Evolutionary conservation across 768 basidiomycete genomes (phyloP), one percentile per base, ranked within the genome.

Genomic region (Auricularia sp.): DNA sequence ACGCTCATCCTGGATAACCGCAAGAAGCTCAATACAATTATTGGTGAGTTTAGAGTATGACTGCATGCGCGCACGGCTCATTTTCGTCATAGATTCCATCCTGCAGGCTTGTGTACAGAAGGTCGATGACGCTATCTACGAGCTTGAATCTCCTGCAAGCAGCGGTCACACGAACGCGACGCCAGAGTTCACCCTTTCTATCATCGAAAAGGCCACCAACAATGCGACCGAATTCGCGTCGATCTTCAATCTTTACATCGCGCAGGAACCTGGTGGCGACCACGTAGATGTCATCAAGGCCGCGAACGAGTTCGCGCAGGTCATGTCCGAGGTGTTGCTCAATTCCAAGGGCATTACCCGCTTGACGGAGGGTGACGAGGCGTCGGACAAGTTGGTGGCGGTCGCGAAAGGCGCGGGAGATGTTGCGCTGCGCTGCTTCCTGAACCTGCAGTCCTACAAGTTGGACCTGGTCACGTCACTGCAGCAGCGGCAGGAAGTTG

Each of bases 221-320:
- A 96, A 90, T 70, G 93, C 95, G 16, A 98, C 87, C 59, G 96
- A 99, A 71, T 98, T 99, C 71, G 97, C 96, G 10, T 91, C 90
- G 18, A 81, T 93, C 64, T 98, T 93, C 79, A 93, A 93, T 73
- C 84, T 97, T 10, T 92, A 91, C 75, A 83, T 98, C 23, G 83
- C 86, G 66, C 88, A 88, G 29, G 93, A 96, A 68, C 79, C 79
- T 54, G 96, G 96, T 36, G 97, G 95, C 8, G 92, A 97, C 62
- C 86, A 98, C 72, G 97, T 99, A 67, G 93, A 97, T 61, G 97
- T 98, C 64, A 98, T 99, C 80, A 97, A 97, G 76, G 86, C 89
- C 61, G 93, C 96, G 66, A 98, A 98, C 76, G 94, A 96, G 71
- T 87, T 98, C 64, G 95, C 96, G 0, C 97, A 99, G 75, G 87